Conservation (phyloP, 306 rosid species). For the Lotus japonicus region DNA sequence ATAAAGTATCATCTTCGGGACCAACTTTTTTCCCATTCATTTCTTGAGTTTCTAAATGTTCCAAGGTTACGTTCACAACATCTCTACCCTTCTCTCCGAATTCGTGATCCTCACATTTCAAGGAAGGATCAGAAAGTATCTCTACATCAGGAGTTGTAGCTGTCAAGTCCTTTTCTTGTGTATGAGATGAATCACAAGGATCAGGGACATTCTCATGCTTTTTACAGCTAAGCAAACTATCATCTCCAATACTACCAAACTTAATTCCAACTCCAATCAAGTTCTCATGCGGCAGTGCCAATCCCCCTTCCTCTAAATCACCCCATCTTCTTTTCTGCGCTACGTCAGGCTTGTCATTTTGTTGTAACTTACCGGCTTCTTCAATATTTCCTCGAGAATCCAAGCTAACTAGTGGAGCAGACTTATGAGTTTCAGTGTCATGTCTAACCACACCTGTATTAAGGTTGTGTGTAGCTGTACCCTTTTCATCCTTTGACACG, state of each 20-base stretch:
- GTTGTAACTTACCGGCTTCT: slow-evolving; percentile 31
- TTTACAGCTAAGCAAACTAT: slow-evolving; percentile 42
- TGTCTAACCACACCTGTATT: slow-evolving; percentile 31
- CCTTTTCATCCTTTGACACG: slow-evolving; percentile 34
- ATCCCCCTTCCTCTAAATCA: slow-evolving; percentile 52
- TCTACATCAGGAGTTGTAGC: slow-evolving; percentile 25
- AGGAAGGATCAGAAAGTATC: slow-evolving; percentile 24
- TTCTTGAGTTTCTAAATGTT: slow-evolving; percentile 24
- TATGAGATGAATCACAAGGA: slow-evolving; percentile 21
- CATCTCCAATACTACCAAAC: slow-evolving; percentile 87
- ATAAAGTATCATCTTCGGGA: slow-evolving; percentile 28
- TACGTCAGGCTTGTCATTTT: slow-evolving; percentile 34
- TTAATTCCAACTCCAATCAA: slow-evolving; percentile 62
- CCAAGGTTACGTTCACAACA: slow-evolving; percentile 25
- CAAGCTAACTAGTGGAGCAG: slow-evolving; percentile 18
- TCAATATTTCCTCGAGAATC: slow-evolving; percentile 39
- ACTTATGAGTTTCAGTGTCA: slow-evolving; percentile 31
- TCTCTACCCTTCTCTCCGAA: slow-evolving; percentile 33
- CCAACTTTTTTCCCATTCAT: slow-evolving; percentile 26
- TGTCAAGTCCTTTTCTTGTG: slow-evolving; percentile 34
- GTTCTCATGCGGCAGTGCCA: slow-evolving; percentile 43
- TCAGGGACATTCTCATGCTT: slow-evolving; percentile 39
- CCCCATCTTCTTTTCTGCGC: slow-evolving; percentile 58
- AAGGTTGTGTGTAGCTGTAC: slow-evolving; percentile 6
- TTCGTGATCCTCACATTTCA: slow-evolving; percentile 25